These are phyloP conservation scores for Hemisphaericaspora subhashii DNA, from an alignment of 1,139 yeast species.

Conservation along the genomic window DNA sequence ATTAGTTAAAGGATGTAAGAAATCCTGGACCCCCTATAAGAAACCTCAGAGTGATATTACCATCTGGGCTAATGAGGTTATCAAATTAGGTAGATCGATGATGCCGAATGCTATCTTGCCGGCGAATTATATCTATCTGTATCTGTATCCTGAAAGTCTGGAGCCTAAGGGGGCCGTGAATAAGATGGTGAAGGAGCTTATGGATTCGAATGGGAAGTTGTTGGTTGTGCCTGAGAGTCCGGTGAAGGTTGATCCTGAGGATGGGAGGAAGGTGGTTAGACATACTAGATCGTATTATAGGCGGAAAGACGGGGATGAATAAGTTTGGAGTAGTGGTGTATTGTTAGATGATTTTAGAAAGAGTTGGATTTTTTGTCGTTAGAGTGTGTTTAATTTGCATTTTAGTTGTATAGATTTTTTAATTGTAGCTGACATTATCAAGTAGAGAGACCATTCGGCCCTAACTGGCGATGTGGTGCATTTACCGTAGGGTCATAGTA, in stretches of 20 bases:
- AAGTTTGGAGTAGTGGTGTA: slow-evolving; percentile 2
- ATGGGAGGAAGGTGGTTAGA: slow-evolving; percentile 30
- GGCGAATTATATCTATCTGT: slow-evolving; percentile 37
- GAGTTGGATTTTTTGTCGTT: not conserved
- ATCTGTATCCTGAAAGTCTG: slow-evolving; percentile 17
- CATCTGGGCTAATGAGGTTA: slow-evolving; percentile 70
- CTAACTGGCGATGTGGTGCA: too few species aligned
- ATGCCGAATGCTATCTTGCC: slow-evolving; percentile 58
- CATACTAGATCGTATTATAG: slow-evolving; percentile 45
- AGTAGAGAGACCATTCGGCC: too few species aligned
- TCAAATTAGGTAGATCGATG: slow-evolving; percentile 65
- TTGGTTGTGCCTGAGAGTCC: slow-evolving; percentile 20
- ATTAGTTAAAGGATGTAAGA: slow-evolving; percentile 67
- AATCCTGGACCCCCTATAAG: slow-evolving; percentile 61
- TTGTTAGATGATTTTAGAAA: not conserved
- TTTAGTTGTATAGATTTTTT: too few species aligned
- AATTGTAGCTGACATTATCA: too few species aligned
- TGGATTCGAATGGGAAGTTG: slow-evolving; percentile 16
- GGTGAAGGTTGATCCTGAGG: slow-evolving; percentile 28
- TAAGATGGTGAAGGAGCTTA: slow-evolving; percentile 35
- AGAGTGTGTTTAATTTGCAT: too few species aligned
- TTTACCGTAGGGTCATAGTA: too few species aligned
- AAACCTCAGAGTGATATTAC: slow-evolving; percentile 46
- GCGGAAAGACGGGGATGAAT: slow-evolving; percentile 21
- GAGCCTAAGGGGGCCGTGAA: slow-evolving; percentile 18